Evolutionary conservation across 352 stramenopile species (phyloP).

Genomic region (Phytophthora cryptogea): DNA sequence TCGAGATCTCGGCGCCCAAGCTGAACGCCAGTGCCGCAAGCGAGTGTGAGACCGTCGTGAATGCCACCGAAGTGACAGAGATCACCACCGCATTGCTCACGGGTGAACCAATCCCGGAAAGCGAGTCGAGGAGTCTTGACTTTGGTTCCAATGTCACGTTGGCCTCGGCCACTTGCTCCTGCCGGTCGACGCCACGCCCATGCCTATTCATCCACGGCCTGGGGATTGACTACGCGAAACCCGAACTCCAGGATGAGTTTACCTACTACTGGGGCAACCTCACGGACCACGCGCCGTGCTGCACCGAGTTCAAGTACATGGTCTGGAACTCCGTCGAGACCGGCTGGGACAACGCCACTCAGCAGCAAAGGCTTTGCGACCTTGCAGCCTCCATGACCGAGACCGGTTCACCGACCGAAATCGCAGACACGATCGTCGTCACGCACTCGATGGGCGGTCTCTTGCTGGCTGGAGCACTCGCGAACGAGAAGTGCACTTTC

Average conservation of each 20-base stretch:
- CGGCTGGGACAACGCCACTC: slow-evolving; percentile 39
- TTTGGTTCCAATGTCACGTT: slow-evolving; percentile 10
- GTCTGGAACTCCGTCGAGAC: slow-evolving; percentile 44
- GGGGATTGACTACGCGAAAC: slow-evolving; percentile 28
- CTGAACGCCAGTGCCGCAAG: slow-evolving; percentile 6
- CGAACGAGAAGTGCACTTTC: slow-evolving; percentile 46
- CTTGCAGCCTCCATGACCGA: slow-evolving; percentile 25
- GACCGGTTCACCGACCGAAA: slow-evolving; percentile 26
- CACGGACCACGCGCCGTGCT: slow-evolving; percentile 48
- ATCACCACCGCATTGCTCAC: slow-evolving; percentile 34
- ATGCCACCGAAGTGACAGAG: slow-evolving; percentile 25
- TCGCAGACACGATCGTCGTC: slow-evolving; percentile 50
- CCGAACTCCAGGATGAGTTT: slow-evolving; percentile 34
- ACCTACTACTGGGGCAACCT: slow-evolving; percentile 45
- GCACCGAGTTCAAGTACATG: slow-evolving; percentile 46
- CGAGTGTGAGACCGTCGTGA: slow-evolving; percentile 21
- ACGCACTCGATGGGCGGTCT: slow-evolving; percentile 59
- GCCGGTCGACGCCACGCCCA: slow-evolving; percentile 35
- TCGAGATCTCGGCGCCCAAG: slow-evolving; percentile 27
- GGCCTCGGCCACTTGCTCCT: slow-evolving; percentile 28
- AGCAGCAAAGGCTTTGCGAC: slow-evolving; percentile 48
- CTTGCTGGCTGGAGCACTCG: slow-evolving; percentile 42
- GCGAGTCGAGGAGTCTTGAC: slow-evolving; percentile 17
- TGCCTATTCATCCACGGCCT: slow-evolving; percentile 56
- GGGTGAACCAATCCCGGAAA: slow-evolving; percentile 25